phyloP scores from a whole-genome alignment of 1,284 basidiomycete genomes.

The Macrocystidia cucumis region DNA sequence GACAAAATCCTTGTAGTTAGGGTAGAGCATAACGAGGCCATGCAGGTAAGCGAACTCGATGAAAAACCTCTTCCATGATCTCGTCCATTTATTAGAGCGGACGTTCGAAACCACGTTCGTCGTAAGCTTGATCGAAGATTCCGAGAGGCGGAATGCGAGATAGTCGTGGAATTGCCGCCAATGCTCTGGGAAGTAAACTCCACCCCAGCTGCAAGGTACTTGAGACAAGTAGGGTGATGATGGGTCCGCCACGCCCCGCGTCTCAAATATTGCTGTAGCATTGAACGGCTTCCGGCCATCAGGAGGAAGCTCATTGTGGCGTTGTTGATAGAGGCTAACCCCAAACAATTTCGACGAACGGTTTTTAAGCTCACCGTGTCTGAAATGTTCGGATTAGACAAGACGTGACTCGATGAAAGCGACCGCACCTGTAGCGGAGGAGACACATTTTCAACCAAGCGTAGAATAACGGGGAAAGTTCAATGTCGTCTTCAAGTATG shows the following conservation, averaged over 20 bases:
- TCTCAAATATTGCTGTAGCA: constrained; percentile 48
- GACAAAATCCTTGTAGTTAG: constrained; percentile 62
- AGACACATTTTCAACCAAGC: constrained; percentile 76
- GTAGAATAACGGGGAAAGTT: constrained; percentile 76
- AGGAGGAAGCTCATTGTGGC: constrained; percentile 64
- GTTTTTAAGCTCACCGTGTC: constrained; percentile 42
- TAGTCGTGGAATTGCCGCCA: constrained; percentile 82
- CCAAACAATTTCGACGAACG: constrained; percentile 52
- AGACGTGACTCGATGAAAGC: not conserved
- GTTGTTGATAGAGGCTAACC: constrained; percentile 79
- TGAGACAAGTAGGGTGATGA: constrained; percentile 74
- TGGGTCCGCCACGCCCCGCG: constrained; percentile 28
- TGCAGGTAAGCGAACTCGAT: constrained; percentile 76
- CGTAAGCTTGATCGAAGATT: constrained; percentile 31
- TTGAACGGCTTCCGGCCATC: constrained; percentile 65
- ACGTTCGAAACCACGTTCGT: constrained; percentile 57
- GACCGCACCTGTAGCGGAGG: constrained; percentile 59
- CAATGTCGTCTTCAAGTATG: constrained; percentile 78
- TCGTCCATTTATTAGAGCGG: constrained; percentile 72
- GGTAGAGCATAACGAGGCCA: constrained; percentile 82
- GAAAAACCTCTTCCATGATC: constrained; percentile 83
- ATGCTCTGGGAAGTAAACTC: constrained; percentile 78
- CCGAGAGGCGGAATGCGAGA: constrained; percentile 57
- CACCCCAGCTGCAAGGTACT: constrained; percentile 87
- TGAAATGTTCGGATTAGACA: constrained; percentile 16